These are phyloP conservation scores for Starmerella bacillaris DNA, from an alignment of 805 yeast species.

Conservation along the genomic window DNA sequence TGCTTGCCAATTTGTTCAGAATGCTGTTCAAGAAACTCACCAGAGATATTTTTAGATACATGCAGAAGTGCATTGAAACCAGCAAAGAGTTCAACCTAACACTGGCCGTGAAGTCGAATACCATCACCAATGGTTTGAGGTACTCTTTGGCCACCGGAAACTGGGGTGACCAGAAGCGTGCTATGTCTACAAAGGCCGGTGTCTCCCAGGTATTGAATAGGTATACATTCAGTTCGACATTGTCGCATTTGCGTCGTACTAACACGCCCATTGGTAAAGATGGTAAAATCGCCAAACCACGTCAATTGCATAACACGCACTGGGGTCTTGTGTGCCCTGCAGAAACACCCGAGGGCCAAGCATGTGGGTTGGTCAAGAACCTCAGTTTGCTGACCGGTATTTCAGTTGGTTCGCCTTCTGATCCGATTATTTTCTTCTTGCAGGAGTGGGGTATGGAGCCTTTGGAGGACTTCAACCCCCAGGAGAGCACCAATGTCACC, in stretches of 20 bases:
- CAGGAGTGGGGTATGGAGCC: conserved; percentile 99
- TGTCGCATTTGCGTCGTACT: conserved; percentile 96
- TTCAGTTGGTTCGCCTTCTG: conserved; percentile 94
- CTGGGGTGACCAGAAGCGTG: conserved; percentile 99
- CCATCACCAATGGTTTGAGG: conserved; percentile 91
- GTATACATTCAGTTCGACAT: conserved; percentile 94
- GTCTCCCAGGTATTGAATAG: conserved; percentile 96
- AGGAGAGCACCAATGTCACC: conserved; percentile 75
- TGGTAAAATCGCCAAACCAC: conserved; percentile 96
- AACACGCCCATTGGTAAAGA: conserved; percentile 99
- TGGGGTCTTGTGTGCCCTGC: conserved; percentile 99
- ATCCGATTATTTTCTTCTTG: conserved; percentile 76
- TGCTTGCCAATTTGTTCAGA: conserved; percentile 87
- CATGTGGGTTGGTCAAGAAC: conserved; percentile 97
- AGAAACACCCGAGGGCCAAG: conserved; percentile 99
- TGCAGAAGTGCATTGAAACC: conserved; percentile 98
- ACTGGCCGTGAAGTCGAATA: conserved; percentile 89
- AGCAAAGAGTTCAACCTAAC: conserved; percentile 93
- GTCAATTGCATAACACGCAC: conserved; percentile 97
- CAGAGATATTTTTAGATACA: conserved; percentile 89
- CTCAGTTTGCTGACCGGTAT: conserved; percentile 92
- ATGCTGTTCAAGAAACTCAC: conserved; percentile 84
- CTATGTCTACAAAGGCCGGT: conserved; percentile 98
- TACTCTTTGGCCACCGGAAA: conserved; percentile 98
- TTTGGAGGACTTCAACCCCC: conserved; percentile 85